Conservation (phyloP, 768 basidiomycete genomes). For the Pleurotus citrinopileatus region DNA sequence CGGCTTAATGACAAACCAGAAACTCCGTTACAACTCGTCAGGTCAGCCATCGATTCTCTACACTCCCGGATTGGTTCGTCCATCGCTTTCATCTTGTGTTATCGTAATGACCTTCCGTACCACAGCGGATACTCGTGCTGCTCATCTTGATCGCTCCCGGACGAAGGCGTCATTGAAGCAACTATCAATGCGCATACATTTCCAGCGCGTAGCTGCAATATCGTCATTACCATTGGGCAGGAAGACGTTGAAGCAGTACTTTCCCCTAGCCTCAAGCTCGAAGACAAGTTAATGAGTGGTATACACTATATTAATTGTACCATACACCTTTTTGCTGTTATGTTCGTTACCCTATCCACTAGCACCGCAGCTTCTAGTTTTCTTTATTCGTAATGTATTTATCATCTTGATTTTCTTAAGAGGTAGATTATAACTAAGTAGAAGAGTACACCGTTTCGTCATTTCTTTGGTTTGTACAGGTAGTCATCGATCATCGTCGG, state of each 20-base stretch:
- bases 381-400: background rate
- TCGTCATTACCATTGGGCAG: background rate
- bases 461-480: too few relatives aligned
- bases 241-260: background rate
- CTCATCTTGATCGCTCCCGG: constrained; percentile 73
- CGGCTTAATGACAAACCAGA: constrained; percentile 26
- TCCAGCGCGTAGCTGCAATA: constrained; percentile 40
- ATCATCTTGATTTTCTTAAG: background rate
- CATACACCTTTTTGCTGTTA: background rate
- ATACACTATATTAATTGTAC: background rate
- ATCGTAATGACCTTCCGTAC: background rate
- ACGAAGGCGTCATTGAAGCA: constrained; percentile 69
- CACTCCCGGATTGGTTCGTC: constrained; percentile 63
- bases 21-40: constrained; percentile 48
- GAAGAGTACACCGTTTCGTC: too few relatives aligned
- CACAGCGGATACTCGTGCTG: constrained; percentile 69
- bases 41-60: constrained; percentile 43
- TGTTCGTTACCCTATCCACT: background rate
- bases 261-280: background rate
- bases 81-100: background rate
- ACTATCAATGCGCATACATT: constrained; percentile 59
- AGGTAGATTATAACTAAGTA: too few relatives aligned
- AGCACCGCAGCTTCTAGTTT: background rate
- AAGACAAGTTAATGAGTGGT: background rate
- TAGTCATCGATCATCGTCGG: too few relatives aligned